A percentile compares a stretch with the other conserved stretches of the same genome.
These are phyloP conservation scores for Piper betle DNA, from an alignment of 164 flowering plant genomes.

Conservation along the genomic window DNA sequence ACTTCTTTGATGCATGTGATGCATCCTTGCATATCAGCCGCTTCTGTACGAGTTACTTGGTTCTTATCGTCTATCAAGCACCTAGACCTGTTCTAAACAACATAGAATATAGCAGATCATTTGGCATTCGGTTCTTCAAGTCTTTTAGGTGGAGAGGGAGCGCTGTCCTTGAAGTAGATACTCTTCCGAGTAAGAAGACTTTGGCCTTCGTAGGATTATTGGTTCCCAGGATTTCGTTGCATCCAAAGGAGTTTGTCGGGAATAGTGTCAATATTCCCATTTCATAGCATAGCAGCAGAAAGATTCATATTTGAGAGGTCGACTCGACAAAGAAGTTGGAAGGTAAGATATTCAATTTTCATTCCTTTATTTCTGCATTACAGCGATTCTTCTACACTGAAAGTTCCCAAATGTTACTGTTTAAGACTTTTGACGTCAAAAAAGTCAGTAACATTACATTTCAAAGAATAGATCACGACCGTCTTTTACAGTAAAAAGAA, in stretches of 20 bases:
- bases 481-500: no score
- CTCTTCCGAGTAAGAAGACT: neutral
- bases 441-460: no score
- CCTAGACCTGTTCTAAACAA: neutral
- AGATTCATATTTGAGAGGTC: neutral
- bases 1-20: constrained; percentile 2
- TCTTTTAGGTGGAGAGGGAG: constrained; percentile 1
- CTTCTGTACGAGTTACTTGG: neutral
- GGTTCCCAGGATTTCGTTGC: neutral
- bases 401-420: no score
- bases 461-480: no score
- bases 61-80: neutral
- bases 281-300: neutral
- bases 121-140: neutral
- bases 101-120: neutral
- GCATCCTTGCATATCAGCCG: neutral
- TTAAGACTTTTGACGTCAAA: no score
- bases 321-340: no score
- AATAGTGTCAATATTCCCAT: neutral
- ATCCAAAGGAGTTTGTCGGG: neutral
- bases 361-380: no score
- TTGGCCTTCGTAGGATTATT: neutral
- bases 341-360: no score
- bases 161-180: neutral
- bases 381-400: no score